Percentiles rank a stretch among this genome's conserved stretches.
These are phyloP conservation scores for Eremochloa ophiuroides DNA, from an alignment of 176 grass and related monocot genomes.

Conservation along the genomic window DNA sequence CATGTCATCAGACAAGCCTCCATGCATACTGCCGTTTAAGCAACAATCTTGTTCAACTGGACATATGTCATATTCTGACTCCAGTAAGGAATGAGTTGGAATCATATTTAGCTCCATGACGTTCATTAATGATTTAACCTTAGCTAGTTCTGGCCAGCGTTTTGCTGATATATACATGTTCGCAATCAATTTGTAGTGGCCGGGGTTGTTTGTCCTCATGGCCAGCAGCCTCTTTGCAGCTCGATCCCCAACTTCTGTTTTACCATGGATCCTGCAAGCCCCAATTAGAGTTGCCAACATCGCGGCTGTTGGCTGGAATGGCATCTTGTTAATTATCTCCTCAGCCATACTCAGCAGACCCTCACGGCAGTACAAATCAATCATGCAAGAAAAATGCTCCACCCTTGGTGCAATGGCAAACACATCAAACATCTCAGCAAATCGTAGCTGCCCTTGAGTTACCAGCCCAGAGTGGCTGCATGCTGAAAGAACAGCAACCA, in stretches of 20 bases:
- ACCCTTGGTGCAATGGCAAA: constrained; percentile 46
- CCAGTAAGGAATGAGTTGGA: constrained; percentile 41
- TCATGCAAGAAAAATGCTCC: constrained; percentile 62
- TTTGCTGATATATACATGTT: constrained; percentile 58
- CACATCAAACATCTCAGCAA: constrained; percentile 41
- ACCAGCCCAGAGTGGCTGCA: constrained; percentile 59
- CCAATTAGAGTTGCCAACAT: constrained; percentile 63
- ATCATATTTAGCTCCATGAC: constrained; percentile 47
- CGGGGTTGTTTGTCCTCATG: constrained; percentile 47
- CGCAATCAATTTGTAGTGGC: constrained; percentile 58
- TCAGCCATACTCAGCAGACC: constrained; percentile 53
- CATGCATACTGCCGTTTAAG: not conserved
- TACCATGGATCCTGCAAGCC: constrained; percentile 48
- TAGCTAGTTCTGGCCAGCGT: constrained; percentile 56
- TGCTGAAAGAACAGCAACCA: constrained; percentile 65
- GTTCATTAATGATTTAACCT: constrained; percentile 51
- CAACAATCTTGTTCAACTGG: constrained; percentile 13
- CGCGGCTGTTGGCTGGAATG: constrained; percentile 53
- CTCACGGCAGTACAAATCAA: constrained; percentile 57
- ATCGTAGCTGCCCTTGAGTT: constrained; percentile 42
- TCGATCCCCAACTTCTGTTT: constrained; percentile 46
- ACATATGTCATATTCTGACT: constrained; percentile 20
- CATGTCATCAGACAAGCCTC: constrained; percentile 5
- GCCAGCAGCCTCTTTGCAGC: constrained; percentile 58
- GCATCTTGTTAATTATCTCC: constrained; percentile 45